These are phyloP conservation scores for Backusella liffmaniae DNA, from an alignment of 192 early-diverging fungal species.

Conservation along the genomic window DNA sequence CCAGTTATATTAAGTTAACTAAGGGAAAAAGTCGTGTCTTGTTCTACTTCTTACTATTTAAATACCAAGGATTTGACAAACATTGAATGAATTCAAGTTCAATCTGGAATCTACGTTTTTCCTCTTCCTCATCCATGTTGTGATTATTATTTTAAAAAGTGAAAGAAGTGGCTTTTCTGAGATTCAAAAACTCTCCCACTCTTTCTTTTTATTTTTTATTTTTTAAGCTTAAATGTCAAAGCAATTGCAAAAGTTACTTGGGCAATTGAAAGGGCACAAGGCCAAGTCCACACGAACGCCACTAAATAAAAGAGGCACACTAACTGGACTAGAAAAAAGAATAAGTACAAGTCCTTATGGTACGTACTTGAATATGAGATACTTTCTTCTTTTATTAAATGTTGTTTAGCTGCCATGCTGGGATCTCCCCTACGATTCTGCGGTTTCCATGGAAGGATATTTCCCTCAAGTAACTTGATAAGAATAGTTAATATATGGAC, in stretches of 20 bases:
- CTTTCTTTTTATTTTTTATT: not conserved
- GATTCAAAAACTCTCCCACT: not conserved
- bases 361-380: not conserved
- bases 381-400: not conserved
- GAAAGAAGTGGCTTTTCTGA: not conserved
- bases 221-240: not conserved
- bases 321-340: not conserved
- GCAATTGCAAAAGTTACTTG: not conserved
- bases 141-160: not conserved
- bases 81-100: constrained; percentile 97
- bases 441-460: not conserved
- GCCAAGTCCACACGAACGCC: not conserved
- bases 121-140: constrained; percentile 16
- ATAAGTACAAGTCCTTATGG: constrained; percentile 21
- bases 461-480: constrained; percentile 15
- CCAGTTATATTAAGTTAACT: not conserved
- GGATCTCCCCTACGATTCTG: constrained; percentile 16
- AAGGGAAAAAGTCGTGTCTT: not conserved
- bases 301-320: not conserved
- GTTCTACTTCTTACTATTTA: constrained; percentile 61
- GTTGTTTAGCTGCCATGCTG: constrained; percentile 7
- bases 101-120: constrained; percentile 69
- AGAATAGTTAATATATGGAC: not conserved
- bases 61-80: constrained; percentile 91
- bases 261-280: not conserved